Evolutionary conservation across 1,284 basidiomycete genomes (phyloP).

Genomic region (Moniliophthora roreri): DNA sequence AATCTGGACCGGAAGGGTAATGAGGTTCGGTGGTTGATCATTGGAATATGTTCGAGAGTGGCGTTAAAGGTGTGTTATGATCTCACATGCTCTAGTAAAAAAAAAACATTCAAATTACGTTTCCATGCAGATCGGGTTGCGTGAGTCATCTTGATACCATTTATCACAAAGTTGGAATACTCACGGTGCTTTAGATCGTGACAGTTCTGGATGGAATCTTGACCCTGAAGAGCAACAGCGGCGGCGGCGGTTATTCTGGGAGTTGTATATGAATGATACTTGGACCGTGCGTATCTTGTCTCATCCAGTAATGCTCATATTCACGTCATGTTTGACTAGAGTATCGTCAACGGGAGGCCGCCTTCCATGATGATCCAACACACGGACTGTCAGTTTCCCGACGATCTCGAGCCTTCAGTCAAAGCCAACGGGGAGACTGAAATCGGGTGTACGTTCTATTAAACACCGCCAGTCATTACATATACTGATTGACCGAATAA

Average conservation of each 20-base stretch:
- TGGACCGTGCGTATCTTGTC: conserved; percentile 40
- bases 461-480: background rate
- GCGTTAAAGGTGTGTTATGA: conserved; percentile 40
- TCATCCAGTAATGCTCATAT: background rate
- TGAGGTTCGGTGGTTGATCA: conserved; percentile 48
- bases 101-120: background rate
- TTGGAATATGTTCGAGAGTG: conserved; percentile 41
- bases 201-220: conserved; percentile 50
- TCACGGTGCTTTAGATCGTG: conserved; percentile 40
- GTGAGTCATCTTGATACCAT: conserved; percentile 31
- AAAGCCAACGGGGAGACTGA: conserved; percentile 34
- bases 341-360: conserved; percentile 47
- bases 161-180: background rate
- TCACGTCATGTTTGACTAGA: conserved; percentile 27
- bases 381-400: conserved; percentile 50
- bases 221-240: conserved; percentile 47
- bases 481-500: conserved; percentile 7
- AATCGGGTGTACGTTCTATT: conserved; percentile 40
- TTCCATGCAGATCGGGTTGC: conserved; percentile 49
- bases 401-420: conserved; percentile 35
- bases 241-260: conserved; percentile 55
- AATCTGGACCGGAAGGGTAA: conserved; percentile 40
- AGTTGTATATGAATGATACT: conserved; percentile 48
- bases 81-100: background rate
- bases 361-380: conserved; percentile 44